Evolutionary conservation across 331 rosid species (phyloP).

Genomic region (Rosa hybrid): DNA sequence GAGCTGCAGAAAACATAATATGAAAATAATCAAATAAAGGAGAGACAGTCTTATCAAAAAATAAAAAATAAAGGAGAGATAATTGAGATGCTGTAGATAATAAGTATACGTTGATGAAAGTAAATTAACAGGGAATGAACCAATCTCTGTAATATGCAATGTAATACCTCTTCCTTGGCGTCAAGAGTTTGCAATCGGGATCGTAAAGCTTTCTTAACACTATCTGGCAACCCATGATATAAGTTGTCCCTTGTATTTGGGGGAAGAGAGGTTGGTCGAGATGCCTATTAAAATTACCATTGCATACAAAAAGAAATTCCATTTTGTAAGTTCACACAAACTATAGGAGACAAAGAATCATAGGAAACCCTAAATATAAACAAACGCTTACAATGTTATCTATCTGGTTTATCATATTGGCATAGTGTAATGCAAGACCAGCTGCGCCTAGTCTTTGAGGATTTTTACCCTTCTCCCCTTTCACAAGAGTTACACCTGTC

Average conservation of each 20-base stretch:
- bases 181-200: conserved; percentile 51
- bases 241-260: conserved; percentile 77
- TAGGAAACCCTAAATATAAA: neutral
- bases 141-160: neutral
- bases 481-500: conserved; percentile 38
- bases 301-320: conserved; percentile 14
- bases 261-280: conserved; percentile 75
- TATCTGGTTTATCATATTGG: conserved; percentile 79
- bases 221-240: conserved; percentile 68
- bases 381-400: conserved; percentile 65
- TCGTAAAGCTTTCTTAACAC: conserved; percentile 68
- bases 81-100: conserved; percentile 11
- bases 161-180: conserved; percentile 60
- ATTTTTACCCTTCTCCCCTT: conserved; percentile 31
- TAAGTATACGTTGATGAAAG: conserved; percentile 2
- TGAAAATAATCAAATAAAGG: neutral
- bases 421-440: conserved; percentile 96
- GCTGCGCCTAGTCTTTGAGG: conserved; percentile 73
- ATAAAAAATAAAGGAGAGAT: neutral
- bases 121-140: conserved; percentile 4
- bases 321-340: conserved; percentile 19
- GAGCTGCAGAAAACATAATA: conserved; percentile 50
- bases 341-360: conserved; percentile 5
- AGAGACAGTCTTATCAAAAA: neutral
- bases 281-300: conserved; percentile 48